A percentile compares a stretch with the other conserved stretches of the same genome.
Conservation (phyloP, 2,329 filamentous ascomycete genomes). For the Exophiala dermatitidis region DNA sequence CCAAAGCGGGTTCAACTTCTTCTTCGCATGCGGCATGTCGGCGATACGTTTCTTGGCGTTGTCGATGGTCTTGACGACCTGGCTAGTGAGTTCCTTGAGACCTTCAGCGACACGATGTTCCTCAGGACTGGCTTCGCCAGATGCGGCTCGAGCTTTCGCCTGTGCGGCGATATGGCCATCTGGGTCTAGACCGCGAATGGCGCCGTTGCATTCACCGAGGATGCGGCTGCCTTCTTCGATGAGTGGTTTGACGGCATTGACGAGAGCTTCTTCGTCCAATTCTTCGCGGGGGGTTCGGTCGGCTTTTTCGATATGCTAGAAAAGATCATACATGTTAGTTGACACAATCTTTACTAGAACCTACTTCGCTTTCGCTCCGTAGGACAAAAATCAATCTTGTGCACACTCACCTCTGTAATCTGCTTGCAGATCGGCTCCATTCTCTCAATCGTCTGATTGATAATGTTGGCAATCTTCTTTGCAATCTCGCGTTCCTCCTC, state of each 20-base stretch:
- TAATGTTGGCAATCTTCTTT: slow-evolving; percentile 62
- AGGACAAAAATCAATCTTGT: too few species aligned
- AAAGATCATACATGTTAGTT: slow-evolving; percentile 25
- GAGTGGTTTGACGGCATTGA: slow-evolving; percentile 76
- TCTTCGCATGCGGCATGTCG: slow-evolving; percentile 90
- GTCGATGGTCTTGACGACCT: slow-evolving; percentile 76
- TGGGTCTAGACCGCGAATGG: slow-evolving; percentile 80
- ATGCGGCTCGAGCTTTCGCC: slow-evolving; percentile 71
- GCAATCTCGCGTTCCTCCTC: slow-evolving; percentile 69
- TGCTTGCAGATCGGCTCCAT: slow-evolving; percentile 78
- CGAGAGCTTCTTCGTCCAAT: slow-evolving; percentile 80
- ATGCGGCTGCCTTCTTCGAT: slow-evolving; percentile 80
- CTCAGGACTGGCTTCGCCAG: slow-evolving; percentile 70
- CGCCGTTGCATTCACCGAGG: slow-evolving; percentile 76
- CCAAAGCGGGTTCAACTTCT: slow-evolving; percentile 89
- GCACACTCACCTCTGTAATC: slow-evolving; percentile 62
- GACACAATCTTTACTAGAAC: too few species aligned
- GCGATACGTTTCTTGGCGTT: slow-evolving; percentile 80
- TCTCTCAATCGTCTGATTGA: slow-evolving; percentile 73
- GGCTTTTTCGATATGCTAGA: slow-evolving; percentile 66
- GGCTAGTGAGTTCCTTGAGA: slow-evolving; percentile 75
- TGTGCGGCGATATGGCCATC: slow-evolving; percentile 78
- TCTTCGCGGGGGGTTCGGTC: slow-evolving; percentile 78
- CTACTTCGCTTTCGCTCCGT: too few species aligned
- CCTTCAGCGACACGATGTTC: slow-evolving; percentile 78